Base-by-base conservation (phyloP, 2,329 filamentous ascomycete genomes). In the Hymenoscyphus fraxineus region DNA sequence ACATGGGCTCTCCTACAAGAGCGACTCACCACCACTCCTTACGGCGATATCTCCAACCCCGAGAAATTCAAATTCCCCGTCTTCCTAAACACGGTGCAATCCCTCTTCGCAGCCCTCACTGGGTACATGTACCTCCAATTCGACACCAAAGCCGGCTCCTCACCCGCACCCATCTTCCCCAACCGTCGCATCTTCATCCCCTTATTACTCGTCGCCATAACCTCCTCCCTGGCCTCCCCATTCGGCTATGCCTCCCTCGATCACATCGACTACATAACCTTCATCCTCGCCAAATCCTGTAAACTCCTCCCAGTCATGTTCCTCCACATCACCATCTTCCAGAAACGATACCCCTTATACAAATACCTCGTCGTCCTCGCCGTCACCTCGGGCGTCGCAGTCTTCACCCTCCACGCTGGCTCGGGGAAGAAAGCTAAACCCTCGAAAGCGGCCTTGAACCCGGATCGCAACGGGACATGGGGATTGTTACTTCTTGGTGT, bases 221-320 rank as follows among this genome's bases (percentile, higher is more conserved):
- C 93, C 4, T 90, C 88, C 72, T 93, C 92, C 3, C 89, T 98
- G 61, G 93, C 94, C 47, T 93, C 90, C n/a, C 94, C 94, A 2
- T 97, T 97, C 74, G 95, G 94, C 71, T 98, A 98, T 79, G 93
- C 95, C 59, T 90, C 88, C 65, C 87, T 98, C 60, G 88, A 90
- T 44, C 93, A 98, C 77, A 93, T 98, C 78, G 95, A 98, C 84
- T 98, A 98, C 79, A 92, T 98, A 74, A 97, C 95, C 38, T 98
- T 96, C 79, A 91, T 97, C 71, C 89, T 99, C 54, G 94, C 95
- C 72, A 98, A 99, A 80, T 93, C 90, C 72, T 99, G 95, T 88
- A 99, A 99, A 81, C 85, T 99, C 22, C 87, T 99, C n/a, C 95
- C 95, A 2, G 95, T 99, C 74, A 98, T 99, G 95, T 88, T 95